Percentiles rank a stretch among this genome's conserved stretches.
These are phyloP conservation scores for Mucor saturninus DNA, from an alignment of 371 early-diverging fungal genomes.

Conservation along the genomic window DNA sequence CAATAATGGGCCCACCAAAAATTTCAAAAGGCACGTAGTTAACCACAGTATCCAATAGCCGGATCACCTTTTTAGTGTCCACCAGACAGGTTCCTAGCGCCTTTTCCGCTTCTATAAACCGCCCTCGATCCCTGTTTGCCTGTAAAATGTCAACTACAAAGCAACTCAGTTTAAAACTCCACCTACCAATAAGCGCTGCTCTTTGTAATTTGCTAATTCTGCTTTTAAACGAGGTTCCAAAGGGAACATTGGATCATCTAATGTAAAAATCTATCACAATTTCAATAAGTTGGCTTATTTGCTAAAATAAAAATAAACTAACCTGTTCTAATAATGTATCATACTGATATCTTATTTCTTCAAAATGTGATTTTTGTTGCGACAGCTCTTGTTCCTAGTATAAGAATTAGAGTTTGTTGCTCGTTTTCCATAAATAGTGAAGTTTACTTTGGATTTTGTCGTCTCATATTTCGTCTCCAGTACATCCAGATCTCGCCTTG, in stretches of 20 bases:
- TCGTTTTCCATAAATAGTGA: not conserved
- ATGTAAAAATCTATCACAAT: conserved; percentile 33
- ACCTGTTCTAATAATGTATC: conserved; percentile 28
- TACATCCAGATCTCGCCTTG: conserved; percentile 37
- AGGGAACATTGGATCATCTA: conserved; percentile 28
- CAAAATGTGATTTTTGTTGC: conserved; percentile 22
- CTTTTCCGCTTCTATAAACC: conserved; percentile 39
- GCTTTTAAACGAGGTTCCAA: conserved; percentile 35
- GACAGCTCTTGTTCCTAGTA: conserved; percentile 14
- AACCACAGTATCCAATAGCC: conserved; percentile 31
- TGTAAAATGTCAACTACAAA: conserved; percentile 5
- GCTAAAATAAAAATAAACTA: not conserved
- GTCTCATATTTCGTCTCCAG: conserved; percentile 9
- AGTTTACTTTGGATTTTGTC: conserved; percentile 4
- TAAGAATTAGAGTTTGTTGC: not conserved
- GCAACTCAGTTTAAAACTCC: not conserved
- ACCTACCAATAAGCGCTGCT: conserved; percentile 34
- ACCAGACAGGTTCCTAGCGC: conserved; percentile 30
- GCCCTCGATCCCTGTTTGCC: conserved; percentile 40
- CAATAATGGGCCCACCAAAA: conserved; percentile 43
- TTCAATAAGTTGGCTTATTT: too few species aligned
- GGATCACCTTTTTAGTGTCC: conserved; percentile 27
- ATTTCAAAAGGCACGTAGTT: conserved; percentile 47
- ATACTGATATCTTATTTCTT: conserved; percentile 14
- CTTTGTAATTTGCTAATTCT: conserved; percentile 36